phyloP scores from a whole-genome alignment of 306 rosid genomes.

The Quercus mongolica region DNA sequence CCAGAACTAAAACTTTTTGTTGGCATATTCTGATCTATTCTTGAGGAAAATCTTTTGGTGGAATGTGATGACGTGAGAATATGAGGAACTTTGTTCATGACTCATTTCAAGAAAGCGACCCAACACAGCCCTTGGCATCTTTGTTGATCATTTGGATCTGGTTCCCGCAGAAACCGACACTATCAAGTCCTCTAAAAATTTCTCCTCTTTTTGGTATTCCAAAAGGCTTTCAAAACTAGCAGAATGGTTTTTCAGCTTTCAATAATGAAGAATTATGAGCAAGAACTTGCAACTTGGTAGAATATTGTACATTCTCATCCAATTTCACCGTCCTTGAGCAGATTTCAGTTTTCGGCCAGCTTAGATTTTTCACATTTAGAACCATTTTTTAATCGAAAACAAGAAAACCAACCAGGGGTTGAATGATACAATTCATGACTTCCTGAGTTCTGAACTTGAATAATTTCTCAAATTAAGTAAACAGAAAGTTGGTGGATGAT shows the following conservation, averaged over 20 bases:
- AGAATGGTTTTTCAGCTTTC: background rate
- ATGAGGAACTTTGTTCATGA: slow-evolving; percentile 5
- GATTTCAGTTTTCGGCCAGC: background rate
- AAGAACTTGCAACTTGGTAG: background rate
- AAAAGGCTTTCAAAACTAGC: background rate
- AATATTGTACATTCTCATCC: background rate
- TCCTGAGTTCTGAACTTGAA: background rate
- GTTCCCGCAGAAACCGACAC: slow-evolving; percentile 20
- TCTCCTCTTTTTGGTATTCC: background rate
- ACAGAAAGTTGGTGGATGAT: background rate
- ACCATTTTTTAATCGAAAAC: background rate
- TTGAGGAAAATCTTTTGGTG: background rate
- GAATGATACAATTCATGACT: no score
- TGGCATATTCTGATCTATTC: slow-evolving; percentile 31
- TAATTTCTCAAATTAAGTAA: background rate
- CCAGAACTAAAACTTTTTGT: background rate
- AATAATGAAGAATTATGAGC: background rate
- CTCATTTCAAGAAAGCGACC: slow-evolving; percentile 18
- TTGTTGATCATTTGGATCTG: slow-evolving; percentile 12
- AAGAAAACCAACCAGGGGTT: background rate
- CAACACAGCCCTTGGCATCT: background rate
- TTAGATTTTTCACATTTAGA: no score
- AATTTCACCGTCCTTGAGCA: background rate
- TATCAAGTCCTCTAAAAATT: slow-evolving; percentile 12
- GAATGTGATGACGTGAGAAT: background rate